Conservation (phyloP, 2,329 filamentous ascomycete species). For the Trichoderma aggressivum region DNA sequence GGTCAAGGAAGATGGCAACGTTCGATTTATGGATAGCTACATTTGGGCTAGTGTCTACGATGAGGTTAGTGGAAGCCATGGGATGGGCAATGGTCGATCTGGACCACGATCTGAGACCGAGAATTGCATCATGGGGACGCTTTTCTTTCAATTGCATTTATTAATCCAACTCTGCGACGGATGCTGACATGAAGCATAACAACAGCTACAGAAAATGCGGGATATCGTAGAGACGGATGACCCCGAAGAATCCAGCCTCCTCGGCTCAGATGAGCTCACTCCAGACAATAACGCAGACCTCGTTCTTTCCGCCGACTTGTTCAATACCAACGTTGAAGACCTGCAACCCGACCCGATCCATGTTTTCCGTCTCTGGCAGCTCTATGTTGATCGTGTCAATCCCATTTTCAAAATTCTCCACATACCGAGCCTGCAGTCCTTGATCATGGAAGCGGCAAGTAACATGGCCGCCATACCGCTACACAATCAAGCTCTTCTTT, state of each 20-base stretch:
- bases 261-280: slow-evolving; percentile 48
- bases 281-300: slow-evolving; percentile 54
- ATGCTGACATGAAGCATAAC: neutral
- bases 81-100: neutral
- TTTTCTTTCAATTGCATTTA: neutral
- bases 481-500: slow-evolving; percentile 59
- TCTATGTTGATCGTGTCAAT: slow-evolving; percentile 71
- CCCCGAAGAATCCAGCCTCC: slow-evolving; percentile 45
- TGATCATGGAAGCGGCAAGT: slow-evolving; percentile 60
- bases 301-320: slow-evolving; percentile 43
- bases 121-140: neutral
- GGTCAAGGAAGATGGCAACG: slow-evolving; percentile 51
- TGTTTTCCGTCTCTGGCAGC: slow-evolving; percentile 70
- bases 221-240: slow-evolving; percentile 53
- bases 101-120: neutral
- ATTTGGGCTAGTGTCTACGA: slow-evolving; percentile 53
- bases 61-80: slow-evolving; percentile 42
- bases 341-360: slow-evolving; percentile 64
- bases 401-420: slow-evolving; percentile 71
- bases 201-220: slow-evolving; percentile 55
- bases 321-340: slow-evolving; percentile 41
- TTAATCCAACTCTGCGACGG: slow-evolving; percentile 18
- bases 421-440: slow-evolving; percentile 63
- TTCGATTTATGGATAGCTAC: slow-evolving; percentile 57
- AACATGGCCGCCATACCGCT: slow-evolving; percentile 53